Evolutionary conservation across 108 stramenopile species (phyloP), one percentile per base, ranked within the genome.

Genomic region (Cyclostephanos invisitatus): DNA sequence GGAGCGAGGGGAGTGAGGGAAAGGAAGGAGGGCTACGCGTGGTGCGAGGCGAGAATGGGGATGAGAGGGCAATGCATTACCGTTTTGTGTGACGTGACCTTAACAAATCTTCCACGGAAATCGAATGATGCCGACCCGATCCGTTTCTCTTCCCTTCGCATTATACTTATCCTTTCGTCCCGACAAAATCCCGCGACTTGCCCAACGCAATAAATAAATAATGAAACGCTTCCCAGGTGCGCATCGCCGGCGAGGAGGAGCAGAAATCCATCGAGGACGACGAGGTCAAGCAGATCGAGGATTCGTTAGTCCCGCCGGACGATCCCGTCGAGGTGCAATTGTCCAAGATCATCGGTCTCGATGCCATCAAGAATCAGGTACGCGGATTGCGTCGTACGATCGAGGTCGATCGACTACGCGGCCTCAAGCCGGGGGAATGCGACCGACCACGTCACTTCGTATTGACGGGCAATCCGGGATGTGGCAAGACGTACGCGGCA

Each of bases 401-500:
- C 40, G 93, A 94, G 66, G 68, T 91, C 56, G 70, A 84, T 49
- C 63, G 78, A 24, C 78, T 63, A 44, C 80, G 78, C 32, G 81
- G 76, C 2, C 53, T 75, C 42, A 72, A 74, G 22, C 80, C 74
- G n/a, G 65, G 80, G 50, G 74, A 67, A 11, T 25, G 71, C 22
- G 76, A 80, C 54, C 71, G 77, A 6, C 88, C 91, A 15, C 73
- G 82, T 54, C 93, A 93, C 70, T 70, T 91, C 40, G 81, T 86
- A 25, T 85, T 98, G 35, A 81, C 91, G 18, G 98, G 98, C 24
- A 93, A 90, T 68, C 94, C 97, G 0, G 97, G 97, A 15, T 90
- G 90, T 29, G 96, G 96, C 28, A 97, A 96, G 74, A 86, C 90
- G 6, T 88, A 79, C 38, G 91, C 95, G 14, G 92, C 96, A 7